Evolutionary conservation across 73 alveolate genomes (phyloP).

Genomic region (Halteria grandinella): DNA sequence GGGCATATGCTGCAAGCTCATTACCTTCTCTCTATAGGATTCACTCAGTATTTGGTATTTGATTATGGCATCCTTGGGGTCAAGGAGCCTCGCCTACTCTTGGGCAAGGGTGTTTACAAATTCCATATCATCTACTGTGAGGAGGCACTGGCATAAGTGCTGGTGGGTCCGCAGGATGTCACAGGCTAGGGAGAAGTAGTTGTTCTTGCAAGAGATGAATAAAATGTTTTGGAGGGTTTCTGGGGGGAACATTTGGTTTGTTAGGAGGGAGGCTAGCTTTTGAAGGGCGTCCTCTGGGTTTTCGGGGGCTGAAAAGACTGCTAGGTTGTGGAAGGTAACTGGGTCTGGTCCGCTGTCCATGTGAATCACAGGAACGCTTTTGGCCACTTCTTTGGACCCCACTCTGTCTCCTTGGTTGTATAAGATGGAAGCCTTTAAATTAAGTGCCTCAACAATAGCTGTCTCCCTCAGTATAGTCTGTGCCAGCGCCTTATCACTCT

Average conservation of each 20-base stretch:
- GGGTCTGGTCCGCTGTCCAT: conserved; percentile 83
- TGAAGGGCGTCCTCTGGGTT: conserved; percentile 77
- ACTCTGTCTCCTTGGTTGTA: conserved; percentile 61
- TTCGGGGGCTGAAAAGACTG: conserved; percentile 67
- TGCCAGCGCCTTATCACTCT: conserved; percentile 39
- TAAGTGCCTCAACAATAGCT: conserved; percentile 74
- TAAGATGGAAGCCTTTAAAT: conserved; percentile 74
- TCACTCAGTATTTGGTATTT: conserved; percentile 25
- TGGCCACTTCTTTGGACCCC: conserved; percentile 68
- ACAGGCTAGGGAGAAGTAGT: conserved; percentile 70
- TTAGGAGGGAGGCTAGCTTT: conserved; percentile 66
- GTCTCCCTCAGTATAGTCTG: conserved; percentile 65
- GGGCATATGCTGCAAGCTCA: too few relatives aligned
- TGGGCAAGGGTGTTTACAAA: conserved; percentile 47
- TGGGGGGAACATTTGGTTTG: conserved; percentile 77
- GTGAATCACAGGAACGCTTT: conserved; percentile 73
- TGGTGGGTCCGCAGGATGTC: conserved; percentile 71
- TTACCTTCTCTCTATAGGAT: conserved; percentile 19
- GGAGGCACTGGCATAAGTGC: conserved; percentile 51
- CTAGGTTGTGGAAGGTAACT: conserved; percentile 84
- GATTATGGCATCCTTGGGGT: conserved; percentile 43
- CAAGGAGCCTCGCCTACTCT: conserved; percentile 23
- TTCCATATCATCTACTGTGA: conserved; percentile 62
- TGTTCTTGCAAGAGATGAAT: conserved; percentile 74
- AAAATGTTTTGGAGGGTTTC: conserved; percentile 78